These are phyloP conservation scores for Craterostigma plantagineum DNA, from an alignment of 257 asterid species.

Conservation along the genomic window DNA sequence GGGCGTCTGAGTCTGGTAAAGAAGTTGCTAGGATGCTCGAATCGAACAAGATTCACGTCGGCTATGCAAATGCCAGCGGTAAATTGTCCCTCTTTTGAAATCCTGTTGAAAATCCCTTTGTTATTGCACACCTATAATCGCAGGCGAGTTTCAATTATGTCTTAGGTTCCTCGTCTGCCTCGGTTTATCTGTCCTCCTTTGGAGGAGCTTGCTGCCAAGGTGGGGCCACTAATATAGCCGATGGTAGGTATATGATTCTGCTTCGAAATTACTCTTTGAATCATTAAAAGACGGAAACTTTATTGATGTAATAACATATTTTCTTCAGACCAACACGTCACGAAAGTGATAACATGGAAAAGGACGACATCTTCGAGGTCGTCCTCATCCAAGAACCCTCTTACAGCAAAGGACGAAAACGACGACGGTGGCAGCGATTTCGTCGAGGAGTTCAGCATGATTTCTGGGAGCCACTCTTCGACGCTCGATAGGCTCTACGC, in stretches of 20 bases:
- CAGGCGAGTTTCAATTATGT: no score
- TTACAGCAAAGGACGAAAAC: slow-evolving; percentile 59
- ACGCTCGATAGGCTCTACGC: slow-evolving; percentile 86
- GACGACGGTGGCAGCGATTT: slow-evolving; percentile 91
- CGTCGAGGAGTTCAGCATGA: slow-evolving; percentile 88
- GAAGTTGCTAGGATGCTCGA: slow-evolving; percentile 97
- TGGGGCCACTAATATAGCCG: slow-evolving; percentile 25
- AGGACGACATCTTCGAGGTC: slow-evolving; percentile 86
- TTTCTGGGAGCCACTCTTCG: slow-evolving; percentile 97
- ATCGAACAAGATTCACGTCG: slow-evolving; percentile 74
- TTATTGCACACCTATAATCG: no score
- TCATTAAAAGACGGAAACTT: no score
- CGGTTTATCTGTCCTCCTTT: slow-evolving; percentile 38
- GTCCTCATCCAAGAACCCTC: slow-evolving; percentile 86
- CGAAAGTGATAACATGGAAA: slow-evolving; percentile 92
- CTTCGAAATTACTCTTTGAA: no score
- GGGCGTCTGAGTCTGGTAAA: slow-evolving; percentile 95
- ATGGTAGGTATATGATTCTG: slow-evolving; percentile 26
- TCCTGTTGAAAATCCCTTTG: background rate
- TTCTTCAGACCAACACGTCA: slow-evolving; percentile 42
- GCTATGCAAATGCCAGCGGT: slow-evolving; percentile 82
- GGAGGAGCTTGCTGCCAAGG: slow-evolving; percentile 63
- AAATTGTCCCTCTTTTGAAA: background rate
- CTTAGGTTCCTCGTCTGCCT: slow-evolving; percentile 52
- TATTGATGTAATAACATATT: slow-evolving; percentile 5